Evolutionary conservation across 202 grass and related monocot genomes (phyloP), one percentile per base, ranked within the genome.

Genomic region (Cymbopogon flexuosus): DNA sequence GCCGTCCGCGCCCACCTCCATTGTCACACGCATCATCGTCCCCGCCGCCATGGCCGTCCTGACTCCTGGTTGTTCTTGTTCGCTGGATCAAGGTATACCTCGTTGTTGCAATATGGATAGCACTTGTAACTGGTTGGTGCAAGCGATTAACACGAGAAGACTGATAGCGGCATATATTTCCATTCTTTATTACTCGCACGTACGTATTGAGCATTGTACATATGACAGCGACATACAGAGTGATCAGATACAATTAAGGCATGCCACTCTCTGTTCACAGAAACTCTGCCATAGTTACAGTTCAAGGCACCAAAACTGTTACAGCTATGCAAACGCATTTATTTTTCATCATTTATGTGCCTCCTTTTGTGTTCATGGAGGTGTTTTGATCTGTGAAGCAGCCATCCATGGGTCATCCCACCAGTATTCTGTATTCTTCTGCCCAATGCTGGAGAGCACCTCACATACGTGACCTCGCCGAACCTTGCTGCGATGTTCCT

Each of bases 1-100:
- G 41, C 77, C 96, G 35, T 99, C 92, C 29, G 68, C 57, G 54
- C 88, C 88, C 19, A 99, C 92, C 69, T 99, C 92, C 96, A 99
- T 99, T 67, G 90, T 81, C 34, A 93, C 92, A 41, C 88, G 82
- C 75, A 99, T 70, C 67, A 8, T 75, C 39, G 18, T 10, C 41
- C 52, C 79, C 41, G 90, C 82, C 42, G 86, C 88, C 92, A 91
- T 93, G 65, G 40, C 40, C 43, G 11, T 45, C 42, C 42, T 45
- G 11, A 46, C 43, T 46, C 43, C 43, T 46, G 14, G 46, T 49
- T 16, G 14, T 49, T 16, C 46, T 49, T 16, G 14, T 16, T 49
- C 5, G 46, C 46, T 16, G 46, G 46, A 47, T 15, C 13, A 15
- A 3, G 45, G 45, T 47, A 43, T 11, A 41, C 12, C 43, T 46